Base-by-base conservation (phyloP, 2,329 filamentous ascomycete species). In the Fusarium ambrosium region DNA sequence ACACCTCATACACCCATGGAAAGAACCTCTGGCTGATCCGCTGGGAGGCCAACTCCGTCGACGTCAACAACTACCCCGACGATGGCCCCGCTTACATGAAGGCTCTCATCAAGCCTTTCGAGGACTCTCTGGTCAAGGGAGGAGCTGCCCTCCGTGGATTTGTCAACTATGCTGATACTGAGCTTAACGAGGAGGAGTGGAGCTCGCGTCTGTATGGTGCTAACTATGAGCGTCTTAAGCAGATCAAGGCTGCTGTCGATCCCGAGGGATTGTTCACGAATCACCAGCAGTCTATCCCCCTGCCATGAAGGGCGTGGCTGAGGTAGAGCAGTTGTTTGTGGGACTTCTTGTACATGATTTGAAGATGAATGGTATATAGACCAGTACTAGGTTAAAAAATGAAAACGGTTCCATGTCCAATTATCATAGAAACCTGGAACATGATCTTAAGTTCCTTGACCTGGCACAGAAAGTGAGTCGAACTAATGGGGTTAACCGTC, bases 91-190 rank as follows among this genome's bases (percentile, higher is more conserved):
- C 37, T 4, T 79, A 79, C 48, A 16, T 79, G 48, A 74, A 77
- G 69, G 56, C 67, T 1, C 55, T 75, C 1, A 77, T 77, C 11
- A 68, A 78, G 64, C 77, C 77, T 4, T 79, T 79, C 4, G 77
- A 79, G 55, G 39, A 76, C 1, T 29, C 77, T 6, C 24, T 79
- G 27, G 48, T 60, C 7, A 70, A 77, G 43, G 41, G 48, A 11
- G 77, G 77, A 4, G 66, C 74, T 32, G 22, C 70, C 3, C 75
- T 79, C 18, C 77, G 77, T 2, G 77, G 77, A 0, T 79, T 79
- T 5, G 73, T 79, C 41, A 79, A 79, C 74, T 79, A 79, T 60
- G 77, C 77, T 10, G 77, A 79, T 20, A 72, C 73, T 1, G 77
- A 79, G 43, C 64, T 79, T 13, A 74, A 37, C 4, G 70, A 77